These are phyloP conservation scores for Conoideocrella luteorostrata DNA, from an alignment of 2,329 filamentous ascomycete genomes.

Conservation along the genomic window DNA sequence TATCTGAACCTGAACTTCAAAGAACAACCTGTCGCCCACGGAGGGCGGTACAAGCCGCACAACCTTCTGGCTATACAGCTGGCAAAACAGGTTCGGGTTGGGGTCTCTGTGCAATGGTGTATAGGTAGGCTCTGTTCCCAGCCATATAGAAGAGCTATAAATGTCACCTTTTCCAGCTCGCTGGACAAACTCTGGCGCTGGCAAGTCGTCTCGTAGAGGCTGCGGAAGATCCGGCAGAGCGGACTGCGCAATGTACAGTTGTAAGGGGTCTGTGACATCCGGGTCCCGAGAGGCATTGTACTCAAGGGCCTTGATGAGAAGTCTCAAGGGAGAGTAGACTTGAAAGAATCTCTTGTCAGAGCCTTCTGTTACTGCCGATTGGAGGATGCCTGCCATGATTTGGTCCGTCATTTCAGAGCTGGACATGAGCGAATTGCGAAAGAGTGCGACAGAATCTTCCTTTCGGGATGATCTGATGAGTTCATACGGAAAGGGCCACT, in stretches of 20 bases:
- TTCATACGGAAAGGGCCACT: constrained; percentile 33
- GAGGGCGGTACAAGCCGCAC: constrained; percentile 65
- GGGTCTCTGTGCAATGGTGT: constrained; percentile 90
- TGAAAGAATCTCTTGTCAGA: constrained; percentile 40
- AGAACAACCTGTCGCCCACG: constrained; percentile 59
- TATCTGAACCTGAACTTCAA: constrained; percentile 36
- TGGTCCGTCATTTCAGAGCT: constrained; percentile 22
- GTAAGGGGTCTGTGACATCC: constrained; percentile 19
- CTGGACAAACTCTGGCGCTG: constrained; percentile 57
- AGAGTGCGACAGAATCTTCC: constrained; percentile 15
- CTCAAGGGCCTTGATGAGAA: constrained; percentile 54
- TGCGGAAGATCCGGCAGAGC: constrained; percentile 62
- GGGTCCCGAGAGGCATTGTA: constrained; percentile 33
- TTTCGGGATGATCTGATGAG: constrained; percentile 21
- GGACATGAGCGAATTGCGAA: constrained; percentile 21
- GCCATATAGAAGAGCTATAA: constrained; percentile 84
- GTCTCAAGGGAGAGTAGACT: constrained; percentile 53
- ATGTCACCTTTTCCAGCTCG: constrained; percentile 69
- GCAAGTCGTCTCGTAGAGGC: constrained; percentile 57
- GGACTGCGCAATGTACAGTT: constrained; percentile 84
- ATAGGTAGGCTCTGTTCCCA: constrained; percentile 79
- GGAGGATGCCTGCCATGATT: constrained; percentile 24
- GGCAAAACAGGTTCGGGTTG: constrained; percentile 87
- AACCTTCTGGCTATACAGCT: constrained; percentile 66
- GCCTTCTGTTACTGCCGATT: constrained; percentile 18